A percentile compares a stretch with the other conserved stretches of the same genome.
Evolutionary conservation across 1,139 yeast genomes (phyloP).

Genomic region (Blastobotrys apis): DNA sequence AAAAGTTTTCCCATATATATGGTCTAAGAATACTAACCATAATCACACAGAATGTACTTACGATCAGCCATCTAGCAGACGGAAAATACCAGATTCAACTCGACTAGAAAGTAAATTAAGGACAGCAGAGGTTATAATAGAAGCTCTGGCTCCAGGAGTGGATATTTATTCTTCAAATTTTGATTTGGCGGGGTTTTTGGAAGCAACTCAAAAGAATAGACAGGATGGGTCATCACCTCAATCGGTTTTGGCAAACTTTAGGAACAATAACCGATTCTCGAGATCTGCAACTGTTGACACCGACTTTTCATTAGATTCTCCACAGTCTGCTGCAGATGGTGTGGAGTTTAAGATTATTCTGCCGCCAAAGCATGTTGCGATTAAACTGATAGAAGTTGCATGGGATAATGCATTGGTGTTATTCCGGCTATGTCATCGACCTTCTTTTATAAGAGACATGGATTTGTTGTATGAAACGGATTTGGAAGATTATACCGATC

Average conservation of each 20-base stretch:
- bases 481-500: slow-evolving; percentile 62
- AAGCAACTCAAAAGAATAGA: slow-evolving; percentile 3
- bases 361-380: slow-evolving; percentile 72
- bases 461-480: slow-evolving; percentile 61
- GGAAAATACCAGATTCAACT: slow-evolving; percentile 39
- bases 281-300: not conserved
- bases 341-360: slow-evolving; percentile 53
- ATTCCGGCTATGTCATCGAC: slow-evolving; percentile 80
- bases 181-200: slow-evolving; percentile 34
- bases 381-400: slow-evolving; percentile 65
- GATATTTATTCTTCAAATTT: slow-evolving; percentile 47
- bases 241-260: not conserved
- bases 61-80: slow-evolving; percentile 69
- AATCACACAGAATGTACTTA: slow-evolving; percentile 51
- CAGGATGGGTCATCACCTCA: not conserved
- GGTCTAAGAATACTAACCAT: slow-evolving; percentile 11
- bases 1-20: no score
- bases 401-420: slow-evolving; percentile 86
- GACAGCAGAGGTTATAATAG: slow-evolving; percentile 38
- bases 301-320: slow-evolving; percentile 2
- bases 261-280: not conserved
- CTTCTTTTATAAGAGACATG: slow-evolving; percentile 60
- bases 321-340: slow-evolving; percentile 6
- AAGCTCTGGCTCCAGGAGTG: slow-evolving; percentile 49
- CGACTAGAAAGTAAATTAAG: slow-evolving; percentile 37